Percentiles rank a stretch among this genome's conserved stretches.
Evolutionary conservation across 2,329 filamentous ascomycete species (phyloP).

Genomic region (Aureobasidium sp.): DNA sequence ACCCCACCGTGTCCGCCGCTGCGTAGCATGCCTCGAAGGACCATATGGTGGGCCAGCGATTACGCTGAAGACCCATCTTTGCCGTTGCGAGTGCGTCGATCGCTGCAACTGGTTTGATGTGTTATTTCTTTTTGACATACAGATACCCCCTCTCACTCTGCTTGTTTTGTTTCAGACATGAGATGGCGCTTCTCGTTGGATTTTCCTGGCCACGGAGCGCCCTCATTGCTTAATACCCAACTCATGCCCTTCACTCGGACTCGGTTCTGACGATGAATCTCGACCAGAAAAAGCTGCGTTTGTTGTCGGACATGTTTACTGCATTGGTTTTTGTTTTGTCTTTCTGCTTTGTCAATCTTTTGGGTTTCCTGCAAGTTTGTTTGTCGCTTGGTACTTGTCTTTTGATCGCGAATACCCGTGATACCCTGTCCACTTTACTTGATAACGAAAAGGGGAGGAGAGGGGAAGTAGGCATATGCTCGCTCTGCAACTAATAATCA

Average conservation of each 20-base stretch:
- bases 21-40: constrained; percentile 23
- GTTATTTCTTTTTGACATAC: constrained; percentile 13
- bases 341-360: constrained; percentile 16
- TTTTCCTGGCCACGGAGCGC: constrained; percentile 5
- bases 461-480: constrained; percentile 6
- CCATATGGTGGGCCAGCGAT: constrained; percentile 19
- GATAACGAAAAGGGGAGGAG: constrained; percentile 8
- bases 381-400: constrained; percentile 8
- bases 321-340: constrained; percentile 13
- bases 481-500: constrained; percentile 12
- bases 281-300: constrained; percentile 8
- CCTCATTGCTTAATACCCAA: constrained; percentile 22
- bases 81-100: constrained; percentile 16
- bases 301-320: constrained; percentile 6
- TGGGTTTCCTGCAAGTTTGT: constrained; percentile 16
- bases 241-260: constrained; percentile 18
- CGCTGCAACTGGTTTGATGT: constrained; percentile 19
- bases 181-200: constrained; percentile 2
- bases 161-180: constrained; percentile 14
- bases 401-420: constrained; percentile 19
- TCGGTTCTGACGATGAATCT: not conserved
- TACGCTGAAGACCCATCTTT: constrained; percentile 6
- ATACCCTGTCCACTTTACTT: constrained; percentile 16
- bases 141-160: constrained; percentile 16
- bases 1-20: constrained; percentile 27